A percentile compares a stretch with the other conserved stretches of the same genome.
Evolutionary conservation across 352 stramenopile genomes (phyloP).

Genomic region (Globisporangium middletonii): DNA sequence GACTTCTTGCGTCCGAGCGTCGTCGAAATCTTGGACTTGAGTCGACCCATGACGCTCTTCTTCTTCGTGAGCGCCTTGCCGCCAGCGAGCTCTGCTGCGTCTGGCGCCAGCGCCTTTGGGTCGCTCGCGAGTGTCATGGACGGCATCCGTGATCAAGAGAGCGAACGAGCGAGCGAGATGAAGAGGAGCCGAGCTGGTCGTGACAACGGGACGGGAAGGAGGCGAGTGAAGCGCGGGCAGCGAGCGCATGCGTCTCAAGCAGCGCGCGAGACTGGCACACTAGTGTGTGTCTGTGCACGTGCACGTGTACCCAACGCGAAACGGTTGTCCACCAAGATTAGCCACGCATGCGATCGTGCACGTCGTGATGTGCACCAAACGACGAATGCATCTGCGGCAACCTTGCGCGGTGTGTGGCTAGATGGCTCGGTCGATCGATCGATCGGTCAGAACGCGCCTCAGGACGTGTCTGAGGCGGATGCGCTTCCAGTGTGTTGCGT

Average conservation of each 20-base stretch:
- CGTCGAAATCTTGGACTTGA: conserved; percentile 58
- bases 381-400: no score
- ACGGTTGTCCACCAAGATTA: no score
- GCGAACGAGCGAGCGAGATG: not conserved
- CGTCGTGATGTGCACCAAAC: no score
- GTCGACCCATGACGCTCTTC: conserved; percentile 54
- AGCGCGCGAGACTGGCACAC: not conserved
- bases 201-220: not conserved
- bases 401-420: no score
- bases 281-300: no score
- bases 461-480: not conserved
- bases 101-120: conserved; percentile 2
- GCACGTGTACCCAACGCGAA: no score
- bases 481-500: no score
- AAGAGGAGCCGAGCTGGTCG: not conserved
- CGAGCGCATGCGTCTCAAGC: no score
- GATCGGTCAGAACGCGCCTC: not conserved
- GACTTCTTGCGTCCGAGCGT: conserved; percentile 46
- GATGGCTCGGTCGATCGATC: not conserved
- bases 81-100: conserved; percentile 16
- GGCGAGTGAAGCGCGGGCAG: not conserved
- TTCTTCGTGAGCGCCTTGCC: conserved; percentile 34
- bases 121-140: conserved; percentile 2
- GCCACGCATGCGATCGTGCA: no score
- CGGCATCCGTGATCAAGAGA: conserved; percentile 6